Evolutionary conservation across 2,329 filamentous ascomycete species (phyloP).

Genomic region (Ceratocystis papillata): DNA sequence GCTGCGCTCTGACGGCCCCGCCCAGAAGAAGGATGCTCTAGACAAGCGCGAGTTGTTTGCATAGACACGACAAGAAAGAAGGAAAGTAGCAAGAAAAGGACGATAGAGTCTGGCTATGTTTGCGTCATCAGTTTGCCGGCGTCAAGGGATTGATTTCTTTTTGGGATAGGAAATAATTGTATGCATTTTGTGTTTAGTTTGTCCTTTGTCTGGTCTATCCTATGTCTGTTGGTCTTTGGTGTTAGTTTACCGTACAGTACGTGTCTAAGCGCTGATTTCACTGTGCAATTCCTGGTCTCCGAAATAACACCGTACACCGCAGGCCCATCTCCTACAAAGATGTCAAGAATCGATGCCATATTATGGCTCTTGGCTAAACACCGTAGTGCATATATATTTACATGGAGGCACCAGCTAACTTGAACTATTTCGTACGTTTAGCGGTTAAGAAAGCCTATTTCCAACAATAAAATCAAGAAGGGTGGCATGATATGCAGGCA

Average conservation of each 20-base stretch:
- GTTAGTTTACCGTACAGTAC: background rate
- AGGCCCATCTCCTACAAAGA: too few species aligned
- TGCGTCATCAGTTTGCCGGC: slow-evolving; percentile 24
- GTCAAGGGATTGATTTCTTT: slow-evolving; percentile 24
- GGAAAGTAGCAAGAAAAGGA: slow-evolving; percentile 26
- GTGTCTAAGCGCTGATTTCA: background rate
- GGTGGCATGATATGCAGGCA: too few species aligned
- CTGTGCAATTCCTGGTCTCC: background rate
- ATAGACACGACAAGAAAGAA: slow-evolving; percentile 33
- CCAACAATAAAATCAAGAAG: too few species aligned
- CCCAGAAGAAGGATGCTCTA: slow-evolving; percentile 55
- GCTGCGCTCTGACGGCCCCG: slow-evolving; percentile 53
- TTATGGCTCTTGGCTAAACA: too few species aligned
- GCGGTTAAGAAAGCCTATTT: too few species aligned
- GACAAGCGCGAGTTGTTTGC: slow-evolving; percentile 69
- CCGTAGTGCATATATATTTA: too few species aligned
- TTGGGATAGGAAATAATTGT: slow-evolving; percentile 24
- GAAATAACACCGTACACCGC: slow-evolving; percentile 10
- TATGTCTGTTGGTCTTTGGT: background rate
- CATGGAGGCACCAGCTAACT: background rate
- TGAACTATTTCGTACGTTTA: background rate
- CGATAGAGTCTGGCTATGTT: slow-evolving; percentile 24
- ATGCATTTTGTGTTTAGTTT: slow-evolving; percentile 20
- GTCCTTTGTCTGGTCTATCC: background rate
- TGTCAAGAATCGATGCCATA: too few species aligned